Evolutionary conservation across 768 basidiomycete species (phyloP), one percentile per base, ranked within the genome.

Genomic region (Kwoniella shandongensis): DNA sequence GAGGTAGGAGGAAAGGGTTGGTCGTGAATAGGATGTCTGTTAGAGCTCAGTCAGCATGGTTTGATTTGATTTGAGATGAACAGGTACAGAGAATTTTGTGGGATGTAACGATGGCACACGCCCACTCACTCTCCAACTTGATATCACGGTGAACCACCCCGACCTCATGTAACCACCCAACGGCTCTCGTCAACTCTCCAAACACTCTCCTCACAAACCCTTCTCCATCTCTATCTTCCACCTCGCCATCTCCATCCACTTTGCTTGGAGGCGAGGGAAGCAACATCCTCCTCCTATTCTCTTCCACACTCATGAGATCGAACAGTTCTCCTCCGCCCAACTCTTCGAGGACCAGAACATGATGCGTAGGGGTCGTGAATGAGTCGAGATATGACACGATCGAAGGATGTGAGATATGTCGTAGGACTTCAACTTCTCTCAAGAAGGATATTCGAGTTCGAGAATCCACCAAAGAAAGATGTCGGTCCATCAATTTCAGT

Each of bases 91-190:
- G n/a, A n/a, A n/a, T n/a, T n/a, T n/a, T n/a, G n/a, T n/a, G n/a
- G n/a, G n/a, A n/a, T n/a, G n/a, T n/a, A 11, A 30, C 23, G 25
- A 8, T 18, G 15, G 29, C 5, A 44, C 27, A 27, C 4, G 22
- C 32, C 18, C 1, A 77, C 81, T 68, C 63, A 82, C 81, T 82
- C 65, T 82, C 81, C 27, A 82, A 84, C 78, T 94, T 94, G 78
- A 94, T 85, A 76, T 93, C 91, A 3, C 91, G 82, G 75, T 94
- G 91, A 1, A 94, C 90, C 38, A 92, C 81, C 1, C 85, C 86
- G 13, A 88, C 87, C 36, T 83, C 80, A 68, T 94, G 91, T 83
- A 94, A 85, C 88, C 89, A 94, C 4, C 83, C 85, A 0, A 92
- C 86, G 5, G 86, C 90, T 32, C 82, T 81, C 57, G 82, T 84